Base-by-base conservation (phyloP, 2,329 filamentous ascomycete species). In the Phyllosticta citribraziliensis region DNA sequence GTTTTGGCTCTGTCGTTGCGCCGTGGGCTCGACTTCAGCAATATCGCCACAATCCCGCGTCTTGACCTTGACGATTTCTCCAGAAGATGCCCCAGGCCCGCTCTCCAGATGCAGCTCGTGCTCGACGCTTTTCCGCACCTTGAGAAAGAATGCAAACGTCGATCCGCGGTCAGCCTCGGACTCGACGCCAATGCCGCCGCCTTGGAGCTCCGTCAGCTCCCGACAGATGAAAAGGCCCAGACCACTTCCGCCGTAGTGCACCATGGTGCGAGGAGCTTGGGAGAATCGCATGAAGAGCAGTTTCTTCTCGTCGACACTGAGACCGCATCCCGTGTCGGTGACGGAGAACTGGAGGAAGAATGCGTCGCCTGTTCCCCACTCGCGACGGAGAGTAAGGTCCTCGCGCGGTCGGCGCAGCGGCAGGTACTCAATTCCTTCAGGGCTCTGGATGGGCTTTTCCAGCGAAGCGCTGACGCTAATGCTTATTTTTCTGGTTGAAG, bases 191-290 rank as follows among this genome's bases (percentile, higher is more conserved):
- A 91, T 89, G 59, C 87, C 83, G 4, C 88, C 88, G 20, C 87
- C 86, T 67, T 89, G 87, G 20, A 90, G 77, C 69, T 91, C 88
- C 0, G 86, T 88, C 12, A 91, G 78, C 55, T 87, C 82, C 24
- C 87, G 80, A 55, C 84, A 87, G 64, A 91, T 89, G 69, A 89
- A 90, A 0, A 91, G 76, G 0, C 88, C 88, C 1, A 91, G 78
- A 0, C 88, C 88, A 0, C 84, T 87, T 0, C 88, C 88, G 25
- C 88, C 88, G 65, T 90, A 89, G 64, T 88, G 83, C 27, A 88
- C 83, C 65, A 89, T 86, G 0, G 86, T 89, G 57, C 82, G 82
- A 2, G 86, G 84, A 19, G 60, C 60, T 53, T 61, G 60, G 9
- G 60, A 61, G 51, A 61, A 61, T 12, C 69, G 67, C 57, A 70